Evolutionary conservation across 2,329 filamentous ascomycete species (phyloP), one percentile per base, ranked within the genome.

Genomic region (Ceratocystis ficicola): DNA sequence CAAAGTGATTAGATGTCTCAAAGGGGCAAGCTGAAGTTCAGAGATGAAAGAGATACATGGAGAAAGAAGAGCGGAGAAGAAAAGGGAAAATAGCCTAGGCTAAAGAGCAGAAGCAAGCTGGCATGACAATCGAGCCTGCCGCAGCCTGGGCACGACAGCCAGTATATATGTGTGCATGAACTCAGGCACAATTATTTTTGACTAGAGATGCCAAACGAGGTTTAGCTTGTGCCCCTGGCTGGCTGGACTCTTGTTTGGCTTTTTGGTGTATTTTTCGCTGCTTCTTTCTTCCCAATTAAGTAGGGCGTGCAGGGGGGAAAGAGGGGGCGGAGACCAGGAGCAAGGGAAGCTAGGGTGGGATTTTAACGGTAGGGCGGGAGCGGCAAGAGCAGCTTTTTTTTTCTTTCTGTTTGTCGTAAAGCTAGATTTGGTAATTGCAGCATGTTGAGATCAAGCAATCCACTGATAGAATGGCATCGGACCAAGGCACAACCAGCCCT

Each of bases 191-290:
- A 22, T 50, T 17, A 59, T 41, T 30, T 28, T 25, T 30, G 61
- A 44, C 46, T 62, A 30, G 17, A 66, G 44, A 63, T 66, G 36
- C 65, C 65, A 66, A 66, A 66, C 44, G 52, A 48, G 61, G 65
- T 66, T 63, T 66, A 66, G 64, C 46, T 55, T 50, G 25, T 63
- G 59, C 36, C 48, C 65, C 62, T 66, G 46, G 30, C 30, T 57
- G 22, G 17, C 20, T 28, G 25, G 6, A 41, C 8, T 52, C 6
- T 20, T 32, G 28, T 50, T 20, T 20, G 22, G 12, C 17, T 20
- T 62, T 62, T 46, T 46, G 5, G 15, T 62, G 7, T 44, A 44
- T 28, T 25, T 25, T 52, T 62, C 25, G 2, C 46, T 44, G 17
- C 17, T 57, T 57, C 22, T 22, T 57, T 59, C 12, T 32, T 59